Evolutionary conservation across 2,329 filamentous ascomycete genomes (phyloP).

Genomic region (Arachnomyces sp.): DNA sequence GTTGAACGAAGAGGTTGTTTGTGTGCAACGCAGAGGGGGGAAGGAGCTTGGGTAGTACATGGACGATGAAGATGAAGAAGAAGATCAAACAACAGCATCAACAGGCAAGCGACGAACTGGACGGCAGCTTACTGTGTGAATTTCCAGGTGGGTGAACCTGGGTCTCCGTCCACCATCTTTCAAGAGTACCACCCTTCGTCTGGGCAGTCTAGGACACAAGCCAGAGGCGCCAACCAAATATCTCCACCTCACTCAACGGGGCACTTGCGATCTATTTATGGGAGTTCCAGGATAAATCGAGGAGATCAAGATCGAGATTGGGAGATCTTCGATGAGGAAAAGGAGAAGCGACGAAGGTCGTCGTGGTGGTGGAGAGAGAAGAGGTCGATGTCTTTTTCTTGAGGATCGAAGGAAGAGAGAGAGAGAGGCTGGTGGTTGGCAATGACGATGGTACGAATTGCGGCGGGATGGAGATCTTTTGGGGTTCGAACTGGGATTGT

Average conservation of each 20-base stretch:
- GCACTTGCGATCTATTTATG: conserved; percentile 6
- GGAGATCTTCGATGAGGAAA: conserved; percentile 6
- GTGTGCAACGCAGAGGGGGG: conserved; percentile 2
- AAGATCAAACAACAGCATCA: conserved; percentile 10
- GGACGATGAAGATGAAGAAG: conserved; percentile 1
- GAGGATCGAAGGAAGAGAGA: conserved; percentile 10
- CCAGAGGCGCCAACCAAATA: conserved; percentile 11
- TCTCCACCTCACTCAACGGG: not conserved
- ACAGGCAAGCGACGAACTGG: conserved; percentile 8
- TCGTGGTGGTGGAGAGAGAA: conserved; percentile 10
- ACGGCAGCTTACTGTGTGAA: conserved; percentile 81
- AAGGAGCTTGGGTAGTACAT: conserved; percentile 5
- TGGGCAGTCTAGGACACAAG: conserved; percentile 17
- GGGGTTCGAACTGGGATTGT: conserved; percentile 4
- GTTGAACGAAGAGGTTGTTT: not conserved
- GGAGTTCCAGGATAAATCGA: conserved; percentile 1
- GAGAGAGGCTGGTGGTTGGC: not conserved
- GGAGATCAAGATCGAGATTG: conserved; percentile 4
- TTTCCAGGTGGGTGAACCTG: conserved; percentile 96
- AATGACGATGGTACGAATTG: not conserved
- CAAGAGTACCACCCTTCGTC: conserved; percentile 26
- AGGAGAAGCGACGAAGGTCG: conserved; percentile 11
- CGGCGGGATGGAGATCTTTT: conserved; percentile 1
- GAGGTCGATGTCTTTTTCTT: conserved; percentile 12
- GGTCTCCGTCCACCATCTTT: conserved; percentile 95